Conservation (phyloP, 2,329 filamentous ascomycete genomes). For the Phoma sp. region DNA sequence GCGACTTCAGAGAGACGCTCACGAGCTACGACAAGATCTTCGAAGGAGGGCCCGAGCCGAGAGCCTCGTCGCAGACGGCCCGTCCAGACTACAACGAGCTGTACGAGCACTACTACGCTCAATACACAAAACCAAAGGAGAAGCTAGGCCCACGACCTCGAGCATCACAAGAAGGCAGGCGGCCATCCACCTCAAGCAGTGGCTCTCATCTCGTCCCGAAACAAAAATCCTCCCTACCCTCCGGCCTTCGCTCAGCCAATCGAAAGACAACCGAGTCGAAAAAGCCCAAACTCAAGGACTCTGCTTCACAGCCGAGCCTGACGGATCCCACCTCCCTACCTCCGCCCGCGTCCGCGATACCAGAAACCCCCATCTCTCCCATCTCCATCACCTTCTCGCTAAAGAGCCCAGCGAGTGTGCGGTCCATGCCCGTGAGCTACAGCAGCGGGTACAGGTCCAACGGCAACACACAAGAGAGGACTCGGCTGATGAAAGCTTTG, state of each 20-base stretch:
- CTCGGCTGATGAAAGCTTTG: constrained; percentile 90
- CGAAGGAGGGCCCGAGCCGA: constrained; percentile 50
- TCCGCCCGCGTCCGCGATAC: constrained; percentile 43
- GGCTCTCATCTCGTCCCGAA: constrained; percentile 57
- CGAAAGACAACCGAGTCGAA: constrained; percentile 40
- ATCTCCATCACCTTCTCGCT: constrained; percentile 49
- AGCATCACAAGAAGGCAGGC: constrained; percentile 72
- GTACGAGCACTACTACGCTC: constrained; percentile 56
- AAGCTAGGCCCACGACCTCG: constrained; percentile 88
- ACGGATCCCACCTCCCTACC: constrained; percentile 42
- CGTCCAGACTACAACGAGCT: constrained; percentile 50
- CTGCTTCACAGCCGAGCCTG: constrained; percentile 30
- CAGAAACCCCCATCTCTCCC: constrained; percentile 44
- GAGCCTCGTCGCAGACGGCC: constrained; percentile 50
- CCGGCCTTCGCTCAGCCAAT: constrained; percentile 69
- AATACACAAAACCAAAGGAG: constrained; percentile 76
- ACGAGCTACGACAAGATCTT: constrained; percentile 45
- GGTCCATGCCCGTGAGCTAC: constrained; percentile 53
- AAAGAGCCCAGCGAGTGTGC: constrained; percentile 49
- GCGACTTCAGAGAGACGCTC: constrained; percentile 35
- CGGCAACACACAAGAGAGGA: constrained; percentile 85
- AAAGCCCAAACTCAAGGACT: constrained; percentile 46
- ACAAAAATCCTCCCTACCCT: constrained; percentile 79
- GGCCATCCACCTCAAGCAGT: constrained; percentile 64
- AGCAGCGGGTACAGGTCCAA: constrained; percentile 50